Conservation (phyloP, 495 filamentous ascomycete genomes). For the Penicillium tannophilum region DNA sequence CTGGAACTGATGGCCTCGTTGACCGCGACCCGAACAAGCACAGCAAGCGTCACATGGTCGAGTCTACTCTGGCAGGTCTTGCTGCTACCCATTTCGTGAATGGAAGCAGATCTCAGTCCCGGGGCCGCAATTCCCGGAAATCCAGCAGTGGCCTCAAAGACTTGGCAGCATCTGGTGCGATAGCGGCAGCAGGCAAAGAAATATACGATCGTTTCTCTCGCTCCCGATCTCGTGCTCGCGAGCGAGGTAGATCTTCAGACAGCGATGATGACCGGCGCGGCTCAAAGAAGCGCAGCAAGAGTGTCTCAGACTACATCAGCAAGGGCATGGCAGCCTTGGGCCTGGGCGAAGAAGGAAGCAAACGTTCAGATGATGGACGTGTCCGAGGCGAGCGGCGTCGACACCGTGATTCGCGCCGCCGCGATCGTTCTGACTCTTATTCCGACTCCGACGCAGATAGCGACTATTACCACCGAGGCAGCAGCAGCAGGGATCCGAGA, state of each 20-base stretch:
- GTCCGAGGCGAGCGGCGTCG: slow-evolving; percentile 29
- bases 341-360: slow-evolving; percentile 41
- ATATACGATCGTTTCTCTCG: slow-evolving; percentile 63
- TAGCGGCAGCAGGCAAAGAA: slow-evolving; percentile 82
- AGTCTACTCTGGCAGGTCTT: slow-evolving; percentile 84
- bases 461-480: slow-evolving; percentile 47
- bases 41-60: slow-evolving; percentile 63
- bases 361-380: slow-evolving; percentile 25
- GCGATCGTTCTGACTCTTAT: slow-evolving; percentile 27
- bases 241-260: slow-evolving; percentile 44
- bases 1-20: slow-evolving; percentile 76
- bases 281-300: slow-evolving; percentile 54
- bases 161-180: slow-evolving; percentile 72
- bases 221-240: slow-evolving; percentile 62
- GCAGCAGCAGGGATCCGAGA: slow-evolving; percentile 40
- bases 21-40: slow-evolving; percentile 74
- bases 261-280: slow-evolving; percentile 44
- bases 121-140: slow-evolving; percentile 37
- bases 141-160: slow-evolving; percentile 54
- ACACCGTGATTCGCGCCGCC: slow-evolving; percentile 12
- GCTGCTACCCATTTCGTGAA: slow-evolving; percentile 80
- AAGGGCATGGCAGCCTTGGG: slow-evolving; percentile 58
- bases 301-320: slow-evolving; percentile 58
- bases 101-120: slow-evolving; percentile 64
- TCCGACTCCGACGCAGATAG: slow-evolving; percentile 57